These are phyloP conservation scores for Ziziphus jujuba DNA, from an alignment of 306 rosid genomes.

Conservation along the genomic window DNA sequence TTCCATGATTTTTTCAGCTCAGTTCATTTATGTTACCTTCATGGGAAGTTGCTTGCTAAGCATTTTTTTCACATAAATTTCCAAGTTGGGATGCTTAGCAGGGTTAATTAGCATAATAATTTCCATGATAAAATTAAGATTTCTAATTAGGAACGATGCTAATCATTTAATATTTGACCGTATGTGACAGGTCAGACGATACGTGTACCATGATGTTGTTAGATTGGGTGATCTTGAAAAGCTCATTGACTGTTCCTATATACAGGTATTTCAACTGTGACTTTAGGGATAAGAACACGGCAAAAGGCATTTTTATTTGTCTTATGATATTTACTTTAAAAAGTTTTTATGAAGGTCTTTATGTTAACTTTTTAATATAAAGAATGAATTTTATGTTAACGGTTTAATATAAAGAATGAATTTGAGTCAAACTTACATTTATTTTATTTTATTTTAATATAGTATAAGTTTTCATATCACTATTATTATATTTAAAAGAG, in stretches of 20 bases:
- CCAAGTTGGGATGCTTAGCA: neutral
- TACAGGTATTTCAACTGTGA: conserved; percentile 57
- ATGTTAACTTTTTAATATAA: too few relatives aligned
- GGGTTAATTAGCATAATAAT: neutral
- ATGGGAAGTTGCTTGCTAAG: conserved; percentile 17
- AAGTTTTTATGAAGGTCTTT: too few relatives aligned
- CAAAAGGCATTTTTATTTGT: too few relatives aligned
- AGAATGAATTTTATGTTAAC: too few relatives aligned
- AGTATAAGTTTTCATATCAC: too few relatives aligned
- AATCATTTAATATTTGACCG: conserved; percentile 4
- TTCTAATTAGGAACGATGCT: neutral
- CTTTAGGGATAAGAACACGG: neutral
- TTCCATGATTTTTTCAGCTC: conserved; percentile 28
- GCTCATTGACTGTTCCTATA: conserved; percentile 81
- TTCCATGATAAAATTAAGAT: neutral
- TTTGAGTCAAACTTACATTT: too few relatives aligned
- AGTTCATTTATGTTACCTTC: conserved; percentile 41
- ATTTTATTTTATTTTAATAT: too few relatives aligned
- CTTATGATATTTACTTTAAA: too few relatives aligned
- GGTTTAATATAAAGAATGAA: too few relatives aligned
- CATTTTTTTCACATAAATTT: conserved; percentile 20
- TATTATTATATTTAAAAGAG: too few relatives aligned
- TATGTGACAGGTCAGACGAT: conserved; percentile 75
- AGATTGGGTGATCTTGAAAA: conserved; percentile 86
- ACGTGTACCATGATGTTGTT: conserved; percentile 92